phyloP scores from a whole-genome alignment of 495 filamentous ascomycete species.

The Trichoderma orchidacearum region DNA sequence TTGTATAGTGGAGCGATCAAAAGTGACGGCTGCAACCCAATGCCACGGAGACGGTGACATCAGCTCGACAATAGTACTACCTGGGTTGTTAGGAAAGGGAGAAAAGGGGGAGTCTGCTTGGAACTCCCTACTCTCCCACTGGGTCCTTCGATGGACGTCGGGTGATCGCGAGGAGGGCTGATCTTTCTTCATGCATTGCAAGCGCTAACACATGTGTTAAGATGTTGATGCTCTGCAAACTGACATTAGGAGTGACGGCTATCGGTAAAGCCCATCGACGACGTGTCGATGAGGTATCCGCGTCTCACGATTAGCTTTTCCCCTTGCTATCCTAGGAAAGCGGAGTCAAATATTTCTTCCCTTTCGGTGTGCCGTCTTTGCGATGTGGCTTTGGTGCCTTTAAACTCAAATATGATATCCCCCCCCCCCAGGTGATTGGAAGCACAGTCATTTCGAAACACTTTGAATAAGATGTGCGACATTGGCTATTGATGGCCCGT shows the following conservation, averaged over 20 bases:
- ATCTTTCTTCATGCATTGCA: too few species aligned
- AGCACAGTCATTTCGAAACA: neutral
- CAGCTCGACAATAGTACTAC: neutral
- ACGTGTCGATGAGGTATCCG: neutral
- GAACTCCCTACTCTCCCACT: neutral
- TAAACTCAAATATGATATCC: too few species aligned
- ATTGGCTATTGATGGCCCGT: neutral
- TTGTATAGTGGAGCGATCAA: neutral
- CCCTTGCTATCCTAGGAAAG: too few species aligned
- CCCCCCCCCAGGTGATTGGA: neutral
- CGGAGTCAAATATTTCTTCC: too few species aligned
- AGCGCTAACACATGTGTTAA: too few species aligned
- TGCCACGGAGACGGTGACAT: neutral
- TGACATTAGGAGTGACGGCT: neutral
- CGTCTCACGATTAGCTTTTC: neutral
- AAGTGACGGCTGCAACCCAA: neutral
- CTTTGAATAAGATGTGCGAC: too few species aligned
- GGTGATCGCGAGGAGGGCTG: too few species aligned
- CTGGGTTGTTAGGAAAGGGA: neutral
- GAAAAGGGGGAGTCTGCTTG: neutral
- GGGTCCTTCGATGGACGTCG: too few species aligned
- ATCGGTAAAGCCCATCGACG: neutral
- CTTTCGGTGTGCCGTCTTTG: too few species aligned
- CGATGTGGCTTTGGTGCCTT: neutral
- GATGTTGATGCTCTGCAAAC: neutral